A percentile compares a stretch with the other conserved stretches of the same genome.
phyloP scores from a whole-genome alignment of 257 asterid species.

The Ehretia macrophylla region DNA sequence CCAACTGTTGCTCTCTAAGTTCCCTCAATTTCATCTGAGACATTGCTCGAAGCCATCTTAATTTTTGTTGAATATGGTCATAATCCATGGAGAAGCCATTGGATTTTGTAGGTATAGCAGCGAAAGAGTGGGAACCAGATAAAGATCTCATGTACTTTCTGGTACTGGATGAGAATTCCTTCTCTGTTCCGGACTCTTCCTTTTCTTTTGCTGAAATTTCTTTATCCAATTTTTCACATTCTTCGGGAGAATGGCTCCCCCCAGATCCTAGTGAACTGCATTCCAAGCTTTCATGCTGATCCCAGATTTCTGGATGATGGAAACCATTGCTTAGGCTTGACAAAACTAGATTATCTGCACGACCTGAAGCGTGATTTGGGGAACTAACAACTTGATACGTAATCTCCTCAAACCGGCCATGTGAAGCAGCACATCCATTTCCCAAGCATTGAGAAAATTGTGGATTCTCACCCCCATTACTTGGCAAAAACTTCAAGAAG shows the following conservation, averaged over 20 bases:
- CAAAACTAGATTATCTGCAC: conserved; percentile 13
- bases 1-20: conserved; percentile 23
- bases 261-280: conserved; percentile 33
- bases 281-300: conserved; percentile 33
- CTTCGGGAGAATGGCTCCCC: conserved; percentile 31
- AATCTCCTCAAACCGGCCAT: conserved; percentile 51
- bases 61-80: conserved; percentile 33
- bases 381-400: conserved; percentile 30
- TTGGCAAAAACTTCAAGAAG: conserved; percentile 22
- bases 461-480: conserved; percentile 18
- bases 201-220: conserved; percentile 8
- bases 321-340: conserved; percentile 22
- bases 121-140: conserved; percentile 20
- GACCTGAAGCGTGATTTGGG: conserved; percentile 10
- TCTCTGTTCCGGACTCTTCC: conserved; percentile 12
- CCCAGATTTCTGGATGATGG: conserved; percentile 27
- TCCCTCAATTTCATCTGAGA: conserved; percentile 26
- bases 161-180: conserved; percentile 1
- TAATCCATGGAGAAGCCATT: conserved; percentile 17
- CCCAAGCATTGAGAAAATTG: conserved; percentile 29
- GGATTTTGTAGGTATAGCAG: conserved; percentile 16
- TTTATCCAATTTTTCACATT: conserved; percentile 16
- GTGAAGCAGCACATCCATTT: conserved; percentile 41
- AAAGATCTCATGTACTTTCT: conserved; percentile 14
- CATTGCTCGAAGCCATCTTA: conserved; percentile 37